phyloP scores from a whole-genome alignment of 805 yeast species.

The Candida xiaguanensis region DNA sequence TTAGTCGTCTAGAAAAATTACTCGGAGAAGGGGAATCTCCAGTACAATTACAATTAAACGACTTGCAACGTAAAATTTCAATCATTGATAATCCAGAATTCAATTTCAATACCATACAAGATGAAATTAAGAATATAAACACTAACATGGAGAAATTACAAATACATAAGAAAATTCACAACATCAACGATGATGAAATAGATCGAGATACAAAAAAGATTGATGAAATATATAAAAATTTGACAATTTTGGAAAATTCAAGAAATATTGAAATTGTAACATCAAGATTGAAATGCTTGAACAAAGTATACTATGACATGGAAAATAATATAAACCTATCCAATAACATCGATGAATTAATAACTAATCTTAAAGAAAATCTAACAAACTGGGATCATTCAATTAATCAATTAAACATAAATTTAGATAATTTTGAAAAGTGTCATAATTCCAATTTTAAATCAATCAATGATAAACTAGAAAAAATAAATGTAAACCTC shows the following conservation, averaged over 20 bases:
- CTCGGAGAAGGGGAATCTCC: conserved; percentile 18
- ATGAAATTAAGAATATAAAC: conserved; percentile 20
- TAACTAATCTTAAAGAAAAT: conserved; percentile 23
- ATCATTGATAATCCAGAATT: conserved; percentile 34
- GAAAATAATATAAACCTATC: conserved; percentile 24
- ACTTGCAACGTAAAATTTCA: conserved; percentile 29
- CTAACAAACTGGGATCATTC: conserved; percentile 27
- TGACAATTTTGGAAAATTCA: conserved; percentile 24
- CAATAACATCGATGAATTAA: conserved; percentile 22
- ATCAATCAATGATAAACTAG: conserved; percentile 16
- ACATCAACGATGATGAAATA: conserved; percentile 3
- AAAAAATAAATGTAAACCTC: conserved; percentile 12
- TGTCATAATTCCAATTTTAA: conserved; percentile 21
- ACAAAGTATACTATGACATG: conserved; percentile 29
- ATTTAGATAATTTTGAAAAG: conserved; percentile 20
- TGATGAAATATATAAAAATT: conserved; percentile 19
- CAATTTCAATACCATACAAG: conserved; percentile 20
- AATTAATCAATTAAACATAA: conserved; percentile 18
- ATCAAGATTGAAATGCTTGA: conserved; percentile 27
- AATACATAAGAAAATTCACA: conserved; percentile 16
- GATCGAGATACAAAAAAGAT: conserved; percentile 14
- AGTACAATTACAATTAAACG: conserved; percentile 25
- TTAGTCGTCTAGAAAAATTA: conserved; percentile 18
- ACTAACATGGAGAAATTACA: conserved; percentile 24
- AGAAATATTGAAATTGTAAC: conserved; percentile 24